phyloP scores from a whole-genome alignment of 345 rosid genomes.

The Erysimum cheiranthoides region DNA sequence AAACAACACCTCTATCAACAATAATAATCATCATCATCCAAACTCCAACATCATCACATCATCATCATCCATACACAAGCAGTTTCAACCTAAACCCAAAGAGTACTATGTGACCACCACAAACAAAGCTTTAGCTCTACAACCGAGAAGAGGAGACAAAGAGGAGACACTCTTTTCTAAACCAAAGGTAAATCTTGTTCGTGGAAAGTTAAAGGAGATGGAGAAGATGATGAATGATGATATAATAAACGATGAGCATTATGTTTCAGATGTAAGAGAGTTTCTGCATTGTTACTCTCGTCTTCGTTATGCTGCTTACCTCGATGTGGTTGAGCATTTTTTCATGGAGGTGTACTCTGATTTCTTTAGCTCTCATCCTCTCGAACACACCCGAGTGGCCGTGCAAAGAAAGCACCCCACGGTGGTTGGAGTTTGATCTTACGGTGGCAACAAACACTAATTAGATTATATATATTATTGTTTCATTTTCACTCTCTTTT shows the following conservation, averaged over 20 bases:
- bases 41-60: slow-evolving; percentile 28
- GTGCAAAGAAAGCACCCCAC: background rate
- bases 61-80: slow-evolving; percentile 25
- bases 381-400: background rate
- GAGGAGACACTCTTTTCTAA: slow-evolving; percentile 36
- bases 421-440: slow-evolving; percentile 20
- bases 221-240: slow-evolving; percentile 59
- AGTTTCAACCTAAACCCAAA: slow-evolving; percentile 41
- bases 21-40: slow-evolving; percentile 34
- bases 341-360: slow-evolving; percentile 75
- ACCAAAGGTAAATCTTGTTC: slow-evolving; percentile 51
- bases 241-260: slow-evolving; percentile 55
- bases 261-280: slow-evolving; percentile 72
- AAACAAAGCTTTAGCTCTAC: slow-evolving; percentile 25
- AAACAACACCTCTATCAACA: slow-evolving; percentile 40
- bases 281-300: slow-evolving; percentile 79
- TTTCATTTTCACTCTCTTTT: too few relatives aligned
- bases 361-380: slow-evolving; percentile 29
- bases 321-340: slow-evolving; percentile 72
- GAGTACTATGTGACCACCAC: slow-evolving; percentile 13
- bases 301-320: slow-evolving; percentile 70
- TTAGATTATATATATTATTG: background rate
- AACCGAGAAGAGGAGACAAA: slow-evolving; percentile 35
- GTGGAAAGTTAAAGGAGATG: slow-evolving; percentile 66
- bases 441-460: slow-evolving; percentile 3